These are phyloP conservation scores for Hypoxylon sp. DNA, from an alignment of 2,329 filamentous ascomycete genomes.

Conservation along the genomic window DNA sequence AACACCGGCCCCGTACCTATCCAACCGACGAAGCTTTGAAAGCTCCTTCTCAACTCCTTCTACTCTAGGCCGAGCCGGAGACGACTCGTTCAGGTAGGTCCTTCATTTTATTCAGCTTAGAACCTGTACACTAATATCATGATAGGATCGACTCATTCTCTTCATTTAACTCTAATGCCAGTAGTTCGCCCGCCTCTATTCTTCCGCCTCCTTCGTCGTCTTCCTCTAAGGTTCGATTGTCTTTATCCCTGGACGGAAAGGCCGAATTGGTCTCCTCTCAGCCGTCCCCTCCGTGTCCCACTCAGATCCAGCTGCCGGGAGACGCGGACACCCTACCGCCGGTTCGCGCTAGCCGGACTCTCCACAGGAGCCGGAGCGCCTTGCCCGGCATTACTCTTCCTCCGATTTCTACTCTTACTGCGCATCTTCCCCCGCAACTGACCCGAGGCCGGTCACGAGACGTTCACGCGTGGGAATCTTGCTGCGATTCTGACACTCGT, in stretches of 20 bases:
- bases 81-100: conserved; percentile 62
- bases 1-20: conserved; percentile 62
- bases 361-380: conserved; percentile 79
- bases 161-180: conserved; percentile 55
- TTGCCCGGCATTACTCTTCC: conserved; percentile 69
- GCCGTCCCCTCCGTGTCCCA: conserved; percentile 75
- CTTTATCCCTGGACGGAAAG: conserved; percentile 88
- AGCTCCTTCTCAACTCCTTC: conserved; percentile 65
- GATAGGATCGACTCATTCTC: conserved; percentile 59
- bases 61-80: conserved; percentile 53
- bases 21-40: conserved; percentile 68
- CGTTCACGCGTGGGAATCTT: conserved; percentile 90
- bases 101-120: not conserved
- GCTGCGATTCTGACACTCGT: conserved; percentile 82
- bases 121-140: conserved; percentile 31
- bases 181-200: conserved; percentile 52
- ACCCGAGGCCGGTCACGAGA: conserved; percentile 83
- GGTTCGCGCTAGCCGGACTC: conserved; percentile 61
- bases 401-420: conserved; percentile 65
- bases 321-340: conserved; percentile 61
- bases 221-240: conserved; percentile 76
- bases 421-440: conserved; percentile 65
- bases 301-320: conserved; percentile 61
- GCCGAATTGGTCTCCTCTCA: conserved; percentile 84
- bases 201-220: conserved; percentile 56